phyloP scores from a whole-genome alignment of 495 filamentous ascomycete species.

The Coniosporium apollinis region DNA sequence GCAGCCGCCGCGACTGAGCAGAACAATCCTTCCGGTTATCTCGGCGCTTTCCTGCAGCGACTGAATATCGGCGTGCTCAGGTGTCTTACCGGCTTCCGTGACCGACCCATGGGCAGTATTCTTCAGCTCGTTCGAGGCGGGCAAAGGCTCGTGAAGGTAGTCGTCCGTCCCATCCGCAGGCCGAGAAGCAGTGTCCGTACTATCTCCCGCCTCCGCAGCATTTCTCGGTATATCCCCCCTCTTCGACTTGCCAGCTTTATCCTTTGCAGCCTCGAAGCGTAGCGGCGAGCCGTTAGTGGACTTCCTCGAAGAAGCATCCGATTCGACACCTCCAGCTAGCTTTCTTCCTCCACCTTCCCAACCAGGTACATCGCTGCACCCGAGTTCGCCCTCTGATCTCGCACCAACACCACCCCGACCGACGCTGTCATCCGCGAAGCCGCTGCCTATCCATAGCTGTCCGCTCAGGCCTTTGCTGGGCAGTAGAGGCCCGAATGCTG shows the following conservation, averaged over 20 bases:
- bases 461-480: conserved; percentile 63
- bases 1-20: conserved; percentile 83
- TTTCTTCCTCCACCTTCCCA: conserved; percentile 47
- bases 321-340: conserved; percentile 9
- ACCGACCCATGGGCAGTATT: conserved; percentile 15
- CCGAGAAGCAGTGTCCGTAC: neutral
- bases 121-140: conserved; percentile 29
- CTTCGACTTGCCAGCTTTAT: neutral
- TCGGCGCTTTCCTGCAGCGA: conserved; percentile 88
- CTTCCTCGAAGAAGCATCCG: conserved; percentile 3
- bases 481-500: conserved; percentile 76
- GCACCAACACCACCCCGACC: conserved; percentile 38
- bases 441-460: conserved; percentile 77
- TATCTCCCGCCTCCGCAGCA: neutral
- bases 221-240: neutral
- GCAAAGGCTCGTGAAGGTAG: conserved; percentile 58
- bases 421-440: conserved; percentile 60
- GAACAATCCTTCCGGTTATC: conserved; percentile 79
- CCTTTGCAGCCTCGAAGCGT: too few relatives aligned
- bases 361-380: conserved; percentile 91
- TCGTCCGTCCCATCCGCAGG: conserved; percentile 79
- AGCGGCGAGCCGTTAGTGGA: neutral
- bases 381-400: conserved; percentile 67
- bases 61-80: conserved; percentile 78
- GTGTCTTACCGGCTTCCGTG: conserved; percentile 23